These are phyloP conservation scores for Chernovozyma sophiae-reginae DNA, from an alignment of 1,139 yeast species.

Conservation along the genomic window DNA sequence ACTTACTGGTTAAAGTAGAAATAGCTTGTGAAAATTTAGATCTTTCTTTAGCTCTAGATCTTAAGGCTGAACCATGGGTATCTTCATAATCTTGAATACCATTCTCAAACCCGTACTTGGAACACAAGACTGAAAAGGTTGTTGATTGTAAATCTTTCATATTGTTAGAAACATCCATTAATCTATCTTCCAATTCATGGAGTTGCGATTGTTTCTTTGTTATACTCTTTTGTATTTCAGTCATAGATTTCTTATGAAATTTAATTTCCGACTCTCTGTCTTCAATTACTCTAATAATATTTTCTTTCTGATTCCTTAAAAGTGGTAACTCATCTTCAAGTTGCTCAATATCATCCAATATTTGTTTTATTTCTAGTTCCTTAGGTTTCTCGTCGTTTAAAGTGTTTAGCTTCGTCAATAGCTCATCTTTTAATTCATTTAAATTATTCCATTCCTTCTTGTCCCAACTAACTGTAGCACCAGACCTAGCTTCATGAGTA, in stretches of 20 bases:
- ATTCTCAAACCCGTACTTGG: constrained; percentile 45
- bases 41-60: constrained; percentile 61
- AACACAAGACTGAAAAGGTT: constrained; percentile 54
- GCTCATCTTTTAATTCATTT: constrained; percentile 56
- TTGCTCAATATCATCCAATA: constrained; percentile 49
- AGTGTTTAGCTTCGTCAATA: constrained; percentile 49
- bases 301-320: constrained; percentile 48
- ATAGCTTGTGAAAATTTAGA: constrained; percentile 59
- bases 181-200: constrained; percentile 27
- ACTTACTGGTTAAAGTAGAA: constrained; percentile 56
- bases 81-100: constrained; percentile 65
- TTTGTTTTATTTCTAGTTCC: constrained; percentile 53
- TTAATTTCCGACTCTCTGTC: constrained; percentile 56
- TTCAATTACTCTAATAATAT: constrained; percentile 46
- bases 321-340: constrained; percentile 54
- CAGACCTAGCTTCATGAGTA: constrained; percentile 31
- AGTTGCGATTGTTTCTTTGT: constrained; percentile 17
- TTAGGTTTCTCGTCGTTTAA: constrained; percentile 49
- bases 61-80: constrained; percentile 57
- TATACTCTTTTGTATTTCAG: constrained; percentile 12
- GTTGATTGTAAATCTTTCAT: constrained; percentile 37
- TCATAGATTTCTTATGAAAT: constrained; percentile 35
- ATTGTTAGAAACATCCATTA: constrained; percentile 20
- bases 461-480: constrained; percentile 51
- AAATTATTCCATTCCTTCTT: constrained; percentile 63